These are phyloP conservation scores for Zygosaccharomyces kombuchaensis DNA, from an alignment of 805 yeast genomes.

Conservation along the genomic window DNA sequence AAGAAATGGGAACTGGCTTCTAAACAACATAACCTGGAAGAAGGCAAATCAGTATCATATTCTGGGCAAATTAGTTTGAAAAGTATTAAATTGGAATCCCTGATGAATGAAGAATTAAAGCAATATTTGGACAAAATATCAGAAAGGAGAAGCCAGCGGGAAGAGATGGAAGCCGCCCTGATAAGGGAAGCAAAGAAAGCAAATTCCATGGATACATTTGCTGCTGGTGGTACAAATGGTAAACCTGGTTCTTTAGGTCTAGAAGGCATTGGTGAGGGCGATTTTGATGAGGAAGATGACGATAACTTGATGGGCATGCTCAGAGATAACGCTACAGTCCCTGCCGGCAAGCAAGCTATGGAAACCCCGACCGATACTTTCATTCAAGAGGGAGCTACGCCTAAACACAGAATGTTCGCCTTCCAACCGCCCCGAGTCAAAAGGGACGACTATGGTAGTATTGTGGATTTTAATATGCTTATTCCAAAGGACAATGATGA, in stretches of 20 bases:
- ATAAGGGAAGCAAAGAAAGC: conserved; percentile 31
- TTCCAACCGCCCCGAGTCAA: conserved; percentile 53
- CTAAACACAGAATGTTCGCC: conserved; percentile 68
- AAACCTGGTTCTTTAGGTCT: conserved; percentile 4
- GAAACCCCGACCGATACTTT: conserved; percentile 31
- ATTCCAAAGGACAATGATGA: conserved; percentile 47
- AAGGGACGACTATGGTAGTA: conserved; percentile 83
- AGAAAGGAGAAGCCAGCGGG: conserved; percentile 41
- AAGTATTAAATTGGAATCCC: conserved; percentile 43
- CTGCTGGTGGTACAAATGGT: conserved; percentile 4
- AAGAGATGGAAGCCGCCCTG: conserved; percentile 32
- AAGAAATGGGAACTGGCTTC: conserved; percentile 48
- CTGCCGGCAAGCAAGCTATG: conserved; percentile 8
- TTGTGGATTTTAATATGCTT: conserved; percentile 63
- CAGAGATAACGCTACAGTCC: conserved; percentile 10
- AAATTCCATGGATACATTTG: conserved; percentile 14
- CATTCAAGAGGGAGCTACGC: conserved; percentile 22
- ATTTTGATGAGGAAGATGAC: conserved; percentile 32
- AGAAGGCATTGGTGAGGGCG: conserved; percentile 4
- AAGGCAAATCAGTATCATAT: conserved; percentile 58
- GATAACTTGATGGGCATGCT: conserved; percentile 30
- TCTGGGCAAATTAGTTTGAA: conserved; percentile 42
- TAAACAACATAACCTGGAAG: conserved; percentile 42
- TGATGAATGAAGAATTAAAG: conserved; percentile 48
- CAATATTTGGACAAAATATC: conserved; percentile 46